Percentiles rank a stretch among this genome's conserved stretches.
phyloP scores from a whole-genome alignment of 352 stramenopile genomes.

The Pythium monospermum region DNA sequence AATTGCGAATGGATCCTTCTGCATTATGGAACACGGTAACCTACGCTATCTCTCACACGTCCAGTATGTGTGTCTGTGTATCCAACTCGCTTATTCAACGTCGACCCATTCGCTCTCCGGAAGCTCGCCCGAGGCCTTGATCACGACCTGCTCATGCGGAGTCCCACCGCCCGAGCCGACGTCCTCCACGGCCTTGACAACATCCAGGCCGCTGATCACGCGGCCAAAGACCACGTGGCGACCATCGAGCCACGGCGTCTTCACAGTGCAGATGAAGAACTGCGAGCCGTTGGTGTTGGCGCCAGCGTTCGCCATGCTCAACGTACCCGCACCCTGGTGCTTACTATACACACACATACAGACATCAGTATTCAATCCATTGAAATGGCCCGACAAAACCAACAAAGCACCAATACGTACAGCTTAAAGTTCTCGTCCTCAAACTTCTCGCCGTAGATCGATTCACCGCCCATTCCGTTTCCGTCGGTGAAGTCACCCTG shows the following conservation, averaged over 20 bases:
- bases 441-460: slow-evolving; percentile 79
- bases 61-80: too few species aligned
- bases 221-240: slow-evolving; percentile 91
- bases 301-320: slow-evolving; percentile 85
- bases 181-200: slow-evolving; percentile 95
- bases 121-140: slow-evolving; percentile 95
- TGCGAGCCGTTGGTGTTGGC: slow-evolving; percentile 94
- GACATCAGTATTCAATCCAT: neutral
- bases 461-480: slow-evolving; percentile 73
- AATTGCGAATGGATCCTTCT: too few species aligned
- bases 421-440: slow-evolving; percentile 86
- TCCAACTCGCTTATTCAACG: slow-evolving; percentile 29
- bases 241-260: slow-evolving; percentile 89
- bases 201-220: slow-evolving; percentile 93
- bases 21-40: too few species aligned
- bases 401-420: slow-evolving; percentile 25
- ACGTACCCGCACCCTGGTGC: slow-evolving; percentile 57
- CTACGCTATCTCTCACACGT: too few species aligned
- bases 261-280: slow-evolving; percentile 97
- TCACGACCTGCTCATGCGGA: slow-evolving; percentile 82
- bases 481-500: slow-evolving; percentile 76
- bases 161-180: slow-evolving; percentile 90
- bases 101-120: slow-evolving; percentile 41
- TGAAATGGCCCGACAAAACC: neutral
- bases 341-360: slow-evolving; percentile 27